Base-by-base conservation (phyloP, 108 stramenopile species). In the Cyclostephanos invisitatus region DNA sequence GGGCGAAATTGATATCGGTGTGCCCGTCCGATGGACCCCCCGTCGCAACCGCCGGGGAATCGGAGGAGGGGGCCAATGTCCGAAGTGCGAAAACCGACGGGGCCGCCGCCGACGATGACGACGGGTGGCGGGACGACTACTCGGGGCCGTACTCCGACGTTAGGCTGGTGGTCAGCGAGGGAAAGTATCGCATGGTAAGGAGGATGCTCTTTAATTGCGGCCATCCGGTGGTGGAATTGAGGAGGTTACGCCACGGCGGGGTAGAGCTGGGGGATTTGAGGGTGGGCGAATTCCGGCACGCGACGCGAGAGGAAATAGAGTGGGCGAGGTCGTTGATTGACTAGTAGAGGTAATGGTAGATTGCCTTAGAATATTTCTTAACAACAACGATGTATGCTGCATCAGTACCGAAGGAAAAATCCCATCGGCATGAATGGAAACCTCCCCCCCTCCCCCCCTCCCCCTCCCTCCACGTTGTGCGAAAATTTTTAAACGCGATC, bases 161-260 rank as follows among this genome's bases (percentile, higher is more conserved):
- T 4, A 72, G 87, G 55, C 54, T 95, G 47, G 74, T 87, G 11
- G 91, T 95, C 1, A 63, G 72, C 48, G 94, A 95, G 77, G 94
- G 94, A 37, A 95, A 95, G 71, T 83, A 95, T 68, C 73, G 94
- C 21, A 92, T 95, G 94, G 94, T 95, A 0, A 73, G 94, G 27
- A 77, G 91, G 32, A 91, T 95, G 66, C 64, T 95, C 59, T 90
- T 90, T 7, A 95, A 92, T 64, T 86, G 84, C 62, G 89, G 89
- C 17, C 87, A 88, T 80, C 79, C 84, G 27, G 94, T 95, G 18
- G 84, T 92, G 36, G 84, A 82, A 20, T 73, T 95, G 57, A 65
- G 77, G 62, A 75, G 94, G 68, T 83, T 88, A 53, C 64, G 89
- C 37, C 72, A 91, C 28, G 94, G 94, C 0, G 40, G 17, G 36